phyloP scores from a whole-genome alignment of 352 stramenopile genomes.

The Phytophthora ohioensis region DNA sequence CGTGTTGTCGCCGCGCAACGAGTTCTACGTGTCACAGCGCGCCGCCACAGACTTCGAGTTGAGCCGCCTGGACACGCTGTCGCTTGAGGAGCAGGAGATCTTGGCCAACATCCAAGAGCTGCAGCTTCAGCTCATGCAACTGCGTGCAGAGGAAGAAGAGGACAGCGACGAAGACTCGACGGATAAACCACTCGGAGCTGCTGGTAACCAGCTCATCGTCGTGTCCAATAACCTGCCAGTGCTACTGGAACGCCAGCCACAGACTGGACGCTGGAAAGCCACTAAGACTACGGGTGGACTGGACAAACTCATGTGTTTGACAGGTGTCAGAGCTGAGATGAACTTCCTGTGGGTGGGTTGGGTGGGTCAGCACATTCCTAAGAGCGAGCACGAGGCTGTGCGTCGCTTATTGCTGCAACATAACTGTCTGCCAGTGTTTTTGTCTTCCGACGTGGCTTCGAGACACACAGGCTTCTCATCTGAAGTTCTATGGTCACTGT shows the following conservation, averaged over 20 bases:
- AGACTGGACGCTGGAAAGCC: conserved; percentile 85
- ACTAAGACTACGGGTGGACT: conserved; percentile 88
- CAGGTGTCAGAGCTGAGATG: conserved; percentile 67
- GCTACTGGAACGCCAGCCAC: conserved; percentile 71
- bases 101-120: conserved; percentile 91
- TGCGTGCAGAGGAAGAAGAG: conserved; percentile 72
- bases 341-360: conserved; percentile 91
- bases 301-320: conserved; percentile 87
- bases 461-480: conserved; percentile 91
- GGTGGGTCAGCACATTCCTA: conserved; percentile 89
- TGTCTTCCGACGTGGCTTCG: conserved; percentile 84
- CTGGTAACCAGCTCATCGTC: conserved; percentile 77
- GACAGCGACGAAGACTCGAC: conserved; percentile 64
- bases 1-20: conserved; percentile 66
- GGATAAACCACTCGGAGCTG: conserved; percentile 18
- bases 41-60: conserved; percentile 70
- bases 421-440: conserved; percentile 90
- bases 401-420: conserved; percentile 82
- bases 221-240: conserved; percentile 91
- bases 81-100: conserved; percentile 89
- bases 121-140: conserved; percentile 85
- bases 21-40: conserved; percentile 84
- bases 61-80: conserved; percentile 75
- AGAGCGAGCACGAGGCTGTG: conserved; percentile 81
- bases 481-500: conserved; percentile 92